phyloP scores from a whole-genome alignment of 768 basidiomycete genomes.

The Russula sp. region DNA sequence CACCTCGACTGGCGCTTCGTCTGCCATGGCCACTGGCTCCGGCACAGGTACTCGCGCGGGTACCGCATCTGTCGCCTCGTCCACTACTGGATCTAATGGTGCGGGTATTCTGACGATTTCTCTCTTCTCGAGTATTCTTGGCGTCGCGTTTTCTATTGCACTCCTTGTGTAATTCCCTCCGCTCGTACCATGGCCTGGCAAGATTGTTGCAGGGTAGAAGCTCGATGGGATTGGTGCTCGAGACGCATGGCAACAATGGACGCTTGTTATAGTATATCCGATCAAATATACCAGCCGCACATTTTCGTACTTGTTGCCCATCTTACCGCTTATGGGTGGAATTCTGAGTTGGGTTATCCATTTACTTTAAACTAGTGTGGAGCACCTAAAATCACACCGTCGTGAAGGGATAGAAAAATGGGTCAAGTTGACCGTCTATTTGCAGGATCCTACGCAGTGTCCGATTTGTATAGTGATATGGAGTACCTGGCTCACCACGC shows the following conservation, averaged over 20 bases:
- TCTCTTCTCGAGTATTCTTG: conserved; percentile 14
- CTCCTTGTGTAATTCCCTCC: conserved; percentile 12
- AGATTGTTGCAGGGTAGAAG: neutral
- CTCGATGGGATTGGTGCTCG: neutral
- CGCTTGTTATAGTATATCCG: neutral
- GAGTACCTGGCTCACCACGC: no score
- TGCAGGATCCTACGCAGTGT: no score
- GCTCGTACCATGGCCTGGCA: neutral
- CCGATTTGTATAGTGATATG: no score
- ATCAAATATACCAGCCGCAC: conserved; percentile 4
- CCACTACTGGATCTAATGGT: conserved; percentile 13
- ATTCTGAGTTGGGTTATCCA: no score
- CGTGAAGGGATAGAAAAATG: no score
- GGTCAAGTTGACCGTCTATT: no score
- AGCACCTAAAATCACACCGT: no score
- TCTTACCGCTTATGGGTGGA: neutral
- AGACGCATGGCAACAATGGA: neutral
- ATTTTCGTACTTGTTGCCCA: neutral
- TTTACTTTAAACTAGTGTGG: neutral
- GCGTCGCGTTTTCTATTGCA: conserved; percentile 16
- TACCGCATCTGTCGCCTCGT: neutral
- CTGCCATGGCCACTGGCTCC: neutral
- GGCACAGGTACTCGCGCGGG: neutral
- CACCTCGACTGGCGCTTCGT: neutral
- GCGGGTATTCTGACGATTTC: conserved; percentile 13